Evolutionary conservation across 225 moss, liverwort and hornwort species (phyloP).

Genomic region (Straminergon stramineum): DNA sequence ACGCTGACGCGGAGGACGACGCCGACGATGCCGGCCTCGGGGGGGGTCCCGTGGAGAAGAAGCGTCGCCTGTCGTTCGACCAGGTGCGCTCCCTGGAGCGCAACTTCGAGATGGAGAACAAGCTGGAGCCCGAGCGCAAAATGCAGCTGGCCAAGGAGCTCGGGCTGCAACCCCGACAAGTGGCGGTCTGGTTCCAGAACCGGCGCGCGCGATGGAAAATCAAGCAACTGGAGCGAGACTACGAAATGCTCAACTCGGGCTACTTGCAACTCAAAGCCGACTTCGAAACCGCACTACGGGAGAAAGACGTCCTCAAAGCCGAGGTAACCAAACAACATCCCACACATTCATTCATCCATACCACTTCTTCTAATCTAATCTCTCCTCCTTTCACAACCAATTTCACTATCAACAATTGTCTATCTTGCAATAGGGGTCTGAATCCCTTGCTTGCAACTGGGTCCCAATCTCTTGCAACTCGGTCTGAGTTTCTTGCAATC

Average conservation of each 20-base stretch:
- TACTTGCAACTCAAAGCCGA: slow-evolving; percentile 67
- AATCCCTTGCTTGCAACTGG: background rate
- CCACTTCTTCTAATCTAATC: too few species aligned
- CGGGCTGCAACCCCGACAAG: slow-evolving; percentile 88
- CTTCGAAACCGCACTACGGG: slow-evolving; percentile 35
- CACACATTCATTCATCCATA: background rate
- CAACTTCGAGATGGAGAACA: slow-evolving; percentile 96
- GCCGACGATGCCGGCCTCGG: slow-evolving; percentile 33
- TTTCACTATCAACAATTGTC: background rate
- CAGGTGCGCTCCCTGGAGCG: slow-evolving; percentile 90
- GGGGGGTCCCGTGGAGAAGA: slow-evolving; percentile 55
- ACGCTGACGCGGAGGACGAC: slow-evolving; percentile 46
- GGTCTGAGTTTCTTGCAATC: background rate
- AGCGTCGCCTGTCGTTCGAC: slow-evolving; percentile 74
- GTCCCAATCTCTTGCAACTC: background rate
- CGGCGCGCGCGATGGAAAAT: slow-evolving; percentile 93
- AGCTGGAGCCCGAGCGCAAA: slow-evolving; percentile 96
- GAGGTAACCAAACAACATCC: slow-evolving; percentile 29
- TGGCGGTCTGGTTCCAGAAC: slow-evolving; percentile 98
- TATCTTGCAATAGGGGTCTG: background rate
- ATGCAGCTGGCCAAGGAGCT: slow-evolving; percentile 94
- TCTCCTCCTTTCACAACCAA: background rate
- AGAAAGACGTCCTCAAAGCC: slow-evolving; percentile 29
- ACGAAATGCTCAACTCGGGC: slow-evolving; percentile 65
- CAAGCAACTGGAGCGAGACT: slow-evolving; percentile 93